Evolutionary conservation across 129 eudicot species (phyloP).

Genomic region (Calendula officinalis): DNA sequence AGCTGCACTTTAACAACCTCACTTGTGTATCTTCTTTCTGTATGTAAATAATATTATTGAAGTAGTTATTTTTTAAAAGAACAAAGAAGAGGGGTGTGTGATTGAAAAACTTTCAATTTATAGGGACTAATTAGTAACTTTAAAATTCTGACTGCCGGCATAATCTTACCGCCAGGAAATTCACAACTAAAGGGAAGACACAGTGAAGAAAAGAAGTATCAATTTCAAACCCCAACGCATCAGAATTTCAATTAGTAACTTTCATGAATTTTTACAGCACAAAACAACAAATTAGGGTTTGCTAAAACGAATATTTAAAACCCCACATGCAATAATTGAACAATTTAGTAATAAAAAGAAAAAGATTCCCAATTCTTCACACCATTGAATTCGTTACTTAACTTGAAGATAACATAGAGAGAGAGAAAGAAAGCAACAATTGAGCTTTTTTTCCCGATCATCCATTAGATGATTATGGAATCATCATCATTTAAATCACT

Average conservation of each 20-base stretch:
- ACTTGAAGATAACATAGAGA: constrained; percentile 19
- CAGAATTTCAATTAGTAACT: no score
- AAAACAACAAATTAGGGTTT: constrained; percentile 26
- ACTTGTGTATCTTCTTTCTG: no score
- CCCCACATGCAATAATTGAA: constrained; percentile 36
- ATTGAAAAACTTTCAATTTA: not conserved
- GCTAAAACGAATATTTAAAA: not conserved
- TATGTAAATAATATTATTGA: no score
- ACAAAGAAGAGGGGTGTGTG: not conserved
- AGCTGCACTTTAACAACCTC: no score
- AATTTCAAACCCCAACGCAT: constrained; percentile 1
- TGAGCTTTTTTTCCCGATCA: not conserved
- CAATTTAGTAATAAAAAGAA: not conserved
- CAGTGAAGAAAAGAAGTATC: constrained; percentile 12
- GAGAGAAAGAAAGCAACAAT: not conserved
- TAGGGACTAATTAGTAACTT: not conserved
- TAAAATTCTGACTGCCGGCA: not conserved
- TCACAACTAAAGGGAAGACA: not conserved
- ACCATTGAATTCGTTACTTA: constrained; percentile 25
- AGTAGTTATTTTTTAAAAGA: no score
- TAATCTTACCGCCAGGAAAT: constrained; percentile 10
- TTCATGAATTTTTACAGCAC: constrained; percentile 11
- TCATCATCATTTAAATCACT: constrained; percentile 45
- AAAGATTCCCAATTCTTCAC: constrained; percentile 23
- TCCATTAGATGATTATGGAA: constrained; percentile 41